phyloP scores from a whole-genome alignment of 768 basidiomycete species.

The Mycena haematopus region DNA sequence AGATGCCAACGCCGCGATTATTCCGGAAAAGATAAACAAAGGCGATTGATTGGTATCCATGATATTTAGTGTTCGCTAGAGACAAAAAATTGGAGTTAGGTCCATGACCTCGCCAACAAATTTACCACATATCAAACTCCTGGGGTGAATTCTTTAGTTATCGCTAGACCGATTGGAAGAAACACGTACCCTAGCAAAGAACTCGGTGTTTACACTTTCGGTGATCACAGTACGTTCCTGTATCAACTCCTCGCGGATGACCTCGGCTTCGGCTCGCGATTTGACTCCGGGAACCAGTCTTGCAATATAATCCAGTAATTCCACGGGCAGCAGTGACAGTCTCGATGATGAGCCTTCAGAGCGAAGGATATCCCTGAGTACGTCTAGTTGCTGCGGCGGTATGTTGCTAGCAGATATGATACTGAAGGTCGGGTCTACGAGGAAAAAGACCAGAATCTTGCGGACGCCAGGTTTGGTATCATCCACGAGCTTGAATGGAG shows the following conservation, averaged over 20 bases:
- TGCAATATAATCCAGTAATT: conserved; percentile 13
- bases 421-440: conserved; percentile 41
- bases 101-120: neutral
- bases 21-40: too few species aligned
- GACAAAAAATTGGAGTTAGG: neutral
- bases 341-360: conserved; percentile 9
- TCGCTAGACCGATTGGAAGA: neutral
- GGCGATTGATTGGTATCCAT: too few species aligned
- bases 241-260: conserved; percentile 37
- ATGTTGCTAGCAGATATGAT: conserved; percentile 38
- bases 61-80: conserved; percentile 7
- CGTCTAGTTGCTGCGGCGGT: conserved; percentile 36
- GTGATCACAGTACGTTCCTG: conserved; percentile 37
- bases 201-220: conserved; percentile 13
- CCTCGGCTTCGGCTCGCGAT: conserved; percentile 38
- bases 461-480: conserved; percentile 43
- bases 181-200: conserved; percentile 12
- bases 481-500: conserved; percentile 44
- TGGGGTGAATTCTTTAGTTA: neutral
- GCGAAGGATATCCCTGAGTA: conserved; percentile 13
- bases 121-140: conserved; percentile 21
- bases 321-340: conserved; percentile 13
- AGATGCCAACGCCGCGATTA: too few species aligned
- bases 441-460: conserved; percentile 49
- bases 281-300: conserved; percentile 3